Evolutionary conservation across 2,329 filamentous ascomycete genomes (phyloP).

Genomic region (Aureobasidium leucospermi): DNA sequence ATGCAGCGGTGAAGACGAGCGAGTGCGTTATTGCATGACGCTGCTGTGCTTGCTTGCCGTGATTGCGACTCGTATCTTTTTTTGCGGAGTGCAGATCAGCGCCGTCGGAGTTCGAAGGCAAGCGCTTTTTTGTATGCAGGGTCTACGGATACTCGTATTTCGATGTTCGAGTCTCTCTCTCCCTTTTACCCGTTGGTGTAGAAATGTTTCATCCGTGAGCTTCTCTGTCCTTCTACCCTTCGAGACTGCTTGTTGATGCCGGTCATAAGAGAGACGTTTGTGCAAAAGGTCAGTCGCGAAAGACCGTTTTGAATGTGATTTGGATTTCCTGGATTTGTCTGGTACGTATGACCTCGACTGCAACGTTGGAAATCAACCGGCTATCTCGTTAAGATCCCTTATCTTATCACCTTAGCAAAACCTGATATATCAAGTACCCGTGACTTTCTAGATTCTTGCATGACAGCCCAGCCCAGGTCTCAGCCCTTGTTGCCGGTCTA

Average conservation of each 20-base stretch:
- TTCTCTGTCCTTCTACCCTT: too few relatives aligned
- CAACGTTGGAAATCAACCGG: background rate
- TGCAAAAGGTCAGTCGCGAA: too few relatives aligned
- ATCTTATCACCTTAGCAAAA: background rate
- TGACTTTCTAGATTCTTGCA: background rate
- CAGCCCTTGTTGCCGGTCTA: background rate
- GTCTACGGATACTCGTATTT: too few relatives aligned
- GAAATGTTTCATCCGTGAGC: too few relatives aligned
- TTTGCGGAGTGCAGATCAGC: background rate
- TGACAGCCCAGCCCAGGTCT: background rate
- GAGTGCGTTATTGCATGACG: background rate
- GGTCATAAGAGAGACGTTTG: too few relatives aligned
- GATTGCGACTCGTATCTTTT: background rate
- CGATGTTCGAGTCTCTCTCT: too few relatives aligned
- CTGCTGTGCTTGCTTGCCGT: background rate
- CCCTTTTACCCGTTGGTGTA: too few relatives aligned
- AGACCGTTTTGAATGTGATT: background rate
- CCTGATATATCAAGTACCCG: background rate
- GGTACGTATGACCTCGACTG: constrained; percentile 1
- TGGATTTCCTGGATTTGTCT: background rate
- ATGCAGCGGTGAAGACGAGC: constrained; percentile 2
- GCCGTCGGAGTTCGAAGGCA: too few relatives aligned
- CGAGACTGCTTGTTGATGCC: too few relatives aligned
- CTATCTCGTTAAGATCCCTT: background rate
- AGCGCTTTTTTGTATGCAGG: too few relatives aligned